Evolutionary conservation across 176 grass and related monocot species (phyloP).

Genomic region (Oryza nivara): DNA sequence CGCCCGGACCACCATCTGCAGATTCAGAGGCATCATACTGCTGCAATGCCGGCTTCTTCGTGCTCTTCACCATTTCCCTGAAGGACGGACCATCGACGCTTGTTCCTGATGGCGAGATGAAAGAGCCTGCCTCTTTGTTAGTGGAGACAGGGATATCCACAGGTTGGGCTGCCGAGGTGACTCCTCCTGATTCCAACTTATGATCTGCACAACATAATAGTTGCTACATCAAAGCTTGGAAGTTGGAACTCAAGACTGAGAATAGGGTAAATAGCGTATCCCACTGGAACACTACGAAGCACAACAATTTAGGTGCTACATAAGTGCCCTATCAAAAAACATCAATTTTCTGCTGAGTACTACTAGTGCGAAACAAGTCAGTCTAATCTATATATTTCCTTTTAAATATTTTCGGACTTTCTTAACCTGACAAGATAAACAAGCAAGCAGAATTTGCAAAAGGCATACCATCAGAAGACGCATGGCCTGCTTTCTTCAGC

Average conservation of each 20-base stretch:
- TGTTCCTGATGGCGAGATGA: slow-evolving; percentile 35
- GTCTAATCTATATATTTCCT: neutral
- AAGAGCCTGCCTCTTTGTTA: slow-evolving; percentile 64
- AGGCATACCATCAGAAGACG: slow-evolving; percentile 59
- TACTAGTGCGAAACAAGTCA: neutral
- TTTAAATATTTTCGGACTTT: neutral
- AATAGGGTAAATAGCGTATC: neutral
- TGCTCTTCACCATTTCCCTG: slow-evolving; percentile 91
- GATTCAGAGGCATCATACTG: slow-evolving; percentile 56
- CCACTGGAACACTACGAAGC: neutral
- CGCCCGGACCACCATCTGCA: slow-evolving; percentile 47
- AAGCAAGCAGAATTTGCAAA: neutral
- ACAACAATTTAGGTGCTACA: neutral
- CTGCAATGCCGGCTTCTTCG: slow-evolving; percentile 73
- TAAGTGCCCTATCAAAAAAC: neutral
- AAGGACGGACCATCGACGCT: slow-evolving; percentile 79
- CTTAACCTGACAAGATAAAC: slow-evolving; percentile 1
- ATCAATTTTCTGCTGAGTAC: neutral
- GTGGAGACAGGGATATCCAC: slow-evolving; percentile 47
- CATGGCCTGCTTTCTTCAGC: slow-evolving; percentile 54
- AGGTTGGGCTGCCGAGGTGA: slow-evolving; percentile 21
- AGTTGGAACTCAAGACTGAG: neutral
- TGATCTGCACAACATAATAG: slow-evolving; percentile 41
- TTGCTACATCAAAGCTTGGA: slow-evolving; percentile 6
- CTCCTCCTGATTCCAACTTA: slow-evolving; percentile 49